Conservation (phyloP, 768 basidiomycete genomes). For the Dioszegia crocea region DNA sequence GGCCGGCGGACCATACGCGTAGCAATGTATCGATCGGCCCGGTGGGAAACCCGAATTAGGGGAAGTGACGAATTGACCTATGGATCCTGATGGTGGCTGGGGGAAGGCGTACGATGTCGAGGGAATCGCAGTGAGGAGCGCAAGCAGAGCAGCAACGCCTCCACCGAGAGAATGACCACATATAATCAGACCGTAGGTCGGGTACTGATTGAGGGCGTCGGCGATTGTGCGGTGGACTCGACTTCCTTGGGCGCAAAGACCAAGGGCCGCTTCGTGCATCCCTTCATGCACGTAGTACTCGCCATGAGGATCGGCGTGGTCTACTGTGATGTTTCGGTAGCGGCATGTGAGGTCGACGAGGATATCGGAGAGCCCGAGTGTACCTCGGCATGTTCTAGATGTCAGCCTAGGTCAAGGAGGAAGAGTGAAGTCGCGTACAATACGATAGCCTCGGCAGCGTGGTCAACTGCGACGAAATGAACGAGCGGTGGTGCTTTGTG, state of each 20-base stretch:
- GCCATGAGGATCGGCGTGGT: slow-evolving; percentile 37
- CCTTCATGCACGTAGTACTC: slow-evolving; percentile 48
- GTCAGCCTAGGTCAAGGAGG: neutral
- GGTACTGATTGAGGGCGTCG: slow-evolving; percentile 41
- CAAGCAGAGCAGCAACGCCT: slow-evolving; percentile 49
- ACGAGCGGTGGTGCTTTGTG: slow-evolving; percentile 42
- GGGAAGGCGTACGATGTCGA: slow-evolving; percentile 9
- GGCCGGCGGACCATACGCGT: slow-evolving; percentile 49
- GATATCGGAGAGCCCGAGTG: slow-evolving; percentile 51
- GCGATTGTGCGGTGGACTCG: slow-evolving; percentile 48
- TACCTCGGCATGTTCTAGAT: slow-evolving; percentile 45
- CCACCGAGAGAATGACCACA: slow-evolving; percentile 52
- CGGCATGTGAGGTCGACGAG: slow-evolving; percentile 51
- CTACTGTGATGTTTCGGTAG: slow-evolving; percentile 42
- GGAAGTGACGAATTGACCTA: slow-evolving; percentile 49
- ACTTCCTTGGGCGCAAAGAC: slow-evolving; percentile 37
- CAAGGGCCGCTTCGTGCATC: slow-evolving; percentile 44
- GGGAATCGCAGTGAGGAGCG: slow-evolving; percentile 44
- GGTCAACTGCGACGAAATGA: slow-evolving; percentile 50
- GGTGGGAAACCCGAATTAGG: slow-evolving; percentile 46
- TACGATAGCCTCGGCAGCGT: slow-evolving; percentile 45
- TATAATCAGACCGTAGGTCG: slow-evolving; percentile 49
- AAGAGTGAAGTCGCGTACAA: slow-evolving; percentile 19
- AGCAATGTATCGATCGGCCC: slow-evolving; percentile 50
- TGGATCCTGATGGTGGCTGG: neutral